A percentile compares a stretch with the other conserved stretches of the same genome.
Evolutionary conservation across 176 grass and related monocot genomes (phyloP).

Genomic region (Triticum urartu): DNA sequence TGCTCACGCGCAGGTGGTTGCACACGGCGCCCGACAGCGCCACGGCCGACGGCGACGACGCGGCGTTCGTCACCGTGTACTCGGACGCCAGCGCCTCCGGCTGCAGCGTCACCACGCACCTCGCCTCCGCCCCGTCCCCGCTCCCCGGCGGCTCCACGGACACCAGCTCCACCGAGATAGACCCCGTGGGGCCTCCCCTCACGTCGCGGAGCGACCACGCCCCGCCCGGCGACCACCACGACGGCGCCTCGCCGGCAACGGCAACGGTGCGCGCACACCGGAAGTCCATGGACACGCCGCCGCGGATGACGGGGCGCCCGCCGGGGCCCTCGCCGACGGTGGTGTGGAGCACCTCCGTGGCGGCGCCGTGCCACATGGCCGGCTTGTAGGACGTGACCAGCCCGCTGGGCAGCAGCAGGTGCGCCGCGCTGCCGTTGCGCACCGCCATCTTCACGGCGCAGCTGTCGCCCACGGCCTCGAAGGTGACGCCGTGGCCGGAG

Average conservation of each 20-base stretch:
- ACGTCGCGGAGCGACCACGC: slow-evolving; percentile 64
- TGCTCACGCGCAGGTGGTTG: slow-evolving; percentile 85
- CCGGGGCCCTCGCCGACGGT: slow-evolving; percentile 39
- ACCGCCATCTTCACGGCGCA: slow-evolving; percentile 63
- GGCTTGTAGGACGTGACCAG: slow-evolving; percentile 85
- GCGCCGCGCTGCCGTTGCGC: slow-evolving; percentile 64
- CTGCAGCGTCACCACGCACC: slow-evolving; percentile 54
- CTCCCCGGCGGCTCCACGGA: slow-evolving; percentile 34
- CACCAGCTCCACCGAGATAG: slow-evolving; percentile 66
- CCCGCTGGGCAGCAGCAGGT: slow-evolving; percentile 74
- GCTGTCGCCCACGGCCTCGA: slow-evolving; percentile 57
- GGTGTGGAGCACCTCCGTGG: slow-evolving; percentile 67
- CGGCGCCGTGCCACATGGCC: slow-evolving; percentile 77
- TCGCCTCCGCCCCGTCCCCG: slow-evolving; percentile 34
- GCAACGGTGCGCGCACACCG: background rate
- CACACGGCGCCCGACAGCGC: slow-evolving; percentile 52
- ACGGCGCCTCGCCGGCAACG: background rate
- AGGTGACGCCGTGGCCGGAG: slow-evolving; percentile 62
- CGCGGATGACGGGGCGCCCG: slow-evolving; percentile 41
- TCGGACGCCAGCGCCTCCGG: slow-evolving; percentile 49
- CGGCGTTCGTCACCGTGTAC: slow-evolving; percentile 39
- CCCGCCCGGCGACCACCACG: slow-evolving; percentile 36
- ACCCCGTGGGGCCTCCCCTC: slow-evolving; percentile 43
- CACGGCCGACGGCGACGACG: slow-evolving; percentile 28
- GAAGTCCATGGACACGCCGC: slow-evolving; percentile 59